Conservation (phyloP, 352 stramenopile genomes). For the Globisporangium recalcitrans region DNA sequence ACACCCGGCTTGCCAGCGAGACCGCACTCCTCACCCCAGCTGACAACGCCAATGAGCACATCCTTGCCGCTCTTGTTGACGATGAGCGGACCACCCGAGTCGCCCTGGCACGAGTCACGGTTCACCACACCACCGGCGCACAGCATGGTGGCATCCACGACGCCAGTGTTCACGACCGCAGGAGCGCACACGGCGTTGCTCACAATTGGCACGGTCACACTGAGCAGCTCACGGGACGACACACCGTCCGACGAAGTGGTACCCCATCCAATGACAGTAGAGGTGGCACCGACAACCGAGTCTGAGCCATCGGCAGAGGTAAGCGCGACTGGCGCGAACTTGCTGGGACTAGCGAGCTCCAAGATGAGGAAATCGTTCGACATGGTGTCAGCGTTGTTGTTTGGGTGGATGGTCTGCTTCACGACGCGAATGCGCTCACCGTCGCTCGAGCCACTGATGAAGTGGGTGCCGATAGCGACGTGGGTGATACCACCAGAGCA, state of each 20-base stretch:
- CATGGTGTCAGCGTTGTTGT: background rate
- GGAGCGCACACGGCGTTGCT: constrained; percentile 31
- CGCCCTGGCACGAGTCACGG: constrained; percentile 56
- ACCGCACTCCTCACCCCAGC: constrained; percentile 56
- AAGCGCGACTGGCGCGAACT: constrained; percentile 22
- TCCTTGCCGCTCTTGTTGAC: constrained; percentile 23
- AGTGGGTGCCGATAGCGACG: background rate
- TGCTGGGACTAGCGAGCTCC: constrained; percentile 29
- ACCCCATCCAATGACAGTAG: constrained; percentile 15
- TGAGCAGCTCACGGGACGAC: constrained; percentile 29
- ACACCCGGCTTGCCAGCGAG: constrained; percentile 36
- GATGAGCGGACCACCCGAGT: constrained; percentile 47
- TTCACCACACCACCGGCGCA: constrained; percentile 46
- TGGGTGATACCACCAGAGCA: background rate
- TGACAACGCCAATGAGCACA: constrained; percentile 48
- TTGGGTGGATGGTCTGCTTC: background rate
- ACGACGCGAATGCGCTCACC: background rate
- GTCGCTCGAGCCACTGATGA: background rate
- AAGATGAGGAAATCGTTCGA: constrained; percentile 52
- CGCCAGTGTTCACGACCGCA: constrained; percentile 7
- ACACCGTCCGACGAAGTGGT: constrained; percentile 18
- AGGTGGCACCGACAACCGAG: background rate
- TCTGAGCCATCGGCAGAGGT: constrained; percentile 6
- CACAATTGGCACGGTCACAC: constrained; percentile 40
- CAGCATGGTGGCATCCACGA: constrained; percentile 34